Conservation (phyloP, 192 early-diverging fungal species). For the Powellomyces hirtus region DNA sequence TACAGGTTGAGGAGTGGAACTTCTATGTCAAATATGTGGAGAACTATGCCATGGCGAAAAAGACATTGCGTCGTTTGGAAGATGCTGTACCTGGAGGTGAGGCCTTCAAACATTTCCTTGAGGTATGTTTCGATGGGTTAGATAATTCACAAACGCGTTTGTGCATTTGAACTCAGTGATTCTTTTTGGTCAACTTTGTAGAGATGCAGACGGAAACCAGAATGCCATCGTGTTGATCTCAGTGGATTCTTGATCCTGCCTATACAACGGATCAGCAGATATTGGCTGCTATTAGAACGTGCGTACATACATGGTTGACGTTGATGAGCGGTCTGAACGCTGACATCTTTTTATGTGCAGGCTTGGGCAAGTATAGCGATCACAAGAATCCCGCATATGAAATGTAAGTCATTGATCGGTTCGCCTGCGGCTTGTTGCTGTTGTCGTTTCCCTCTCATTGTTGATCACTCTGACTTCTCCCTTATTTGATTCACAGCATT, state of each 20-base stretch:
- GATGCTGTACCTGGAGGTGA: not conserved
- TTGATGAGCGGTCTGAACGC: not conserved
- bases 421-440: not conserved
- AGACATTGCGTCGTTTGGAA: slow-evolving; percentile 19
- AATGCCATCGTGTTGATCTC: not conserved
- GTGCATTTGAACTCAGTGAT: no score
- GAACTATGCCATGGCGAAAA: slow-evolving; percentile 21
- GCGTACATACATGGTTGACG: not conserved
- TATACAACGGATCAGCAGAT: slow-evolving; percentile 25
- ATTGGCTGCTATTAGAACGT: slow-evolving; percentile 27
- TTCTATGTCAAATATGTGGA: slow-evolving; percentile 27
- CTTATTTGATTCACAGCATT: not conserved
- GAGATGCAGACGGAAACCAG: slow-evolving; percentile 18
- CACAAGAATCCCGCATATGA: slow-evolving; percentile 6
- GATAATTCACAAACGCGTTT: not conserved
- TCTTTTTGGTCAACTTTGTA: not conserved
- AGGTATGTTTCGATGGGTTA: not conserved
- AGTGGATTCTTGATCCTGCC: slow-evolving; percentile 13
- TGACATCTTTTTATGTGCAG: slow-evolving; percentile 3
- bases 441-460: no score
- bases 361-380: slow-evolving; percentile 14
- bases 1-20: slow-evolving; percentile 28
- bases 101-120: slow-evolving; percentile 15
- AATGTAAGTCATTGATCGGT: slow-evolving; percentile 15
- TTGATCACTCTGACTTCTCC: not conserved